These are phyloP conservation scores for Talinum fruticosum DNA, from an alignment of 148 eudicot species.

Conservation along the genomic window DNA sequence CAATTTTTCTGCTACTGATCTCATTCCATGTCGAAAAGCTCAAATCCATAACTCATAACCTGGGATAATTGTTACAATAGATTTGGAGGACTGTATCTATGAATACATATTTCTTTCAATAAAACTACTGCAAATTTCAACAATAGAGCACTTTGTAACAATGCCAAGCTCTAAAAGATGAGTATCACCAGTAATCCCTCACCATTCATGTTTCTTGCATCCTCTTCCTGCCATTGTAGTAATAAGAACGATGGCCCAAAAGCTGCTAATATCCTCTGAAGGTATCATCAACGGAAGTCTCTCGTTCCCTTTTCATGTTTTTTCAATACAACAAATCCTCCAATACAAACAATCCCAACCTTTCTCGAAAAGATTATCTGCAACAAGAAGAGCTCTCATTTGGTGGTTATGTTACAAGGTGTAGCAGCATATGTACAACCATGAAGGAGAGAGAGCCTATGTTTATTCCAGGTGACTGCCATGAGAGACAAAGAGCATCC, in stretches of 20 bases:
- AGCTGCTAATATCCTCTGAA: too few species aligned
- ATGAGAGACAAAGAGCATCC: neutral
- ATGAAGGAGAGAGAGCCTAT: neutral
- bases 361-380: neutral
- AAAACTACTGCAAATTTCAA: neutral
- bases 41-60: too few species aligned
- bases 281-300: too few species aligned
- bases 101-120: neutral
- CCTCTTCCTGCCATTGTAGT: neutral
- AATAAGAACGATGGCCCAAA: too few species aligned
- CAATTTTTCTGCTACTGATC: too few species aligned
- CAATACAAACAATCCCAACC: neutral
- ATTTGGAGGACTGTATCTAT: too few species aligned
- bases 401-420: constrained; percentile 1
- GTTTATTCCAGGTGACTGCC: neutral
- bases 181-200: neutral
- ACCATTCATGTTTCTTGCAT: neutral
- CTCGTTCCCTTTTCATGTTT: neutral
- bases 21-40: too few species aligned
- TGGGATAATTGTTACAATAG: too few species aligned
- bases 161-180: neutral
- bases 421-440: constrained; percentile 8
- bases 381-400: constrained; percentile 11
- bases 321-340: neutral
- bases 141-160: neutral